These are phyloP conservation scores for Rhododendron vialii DNA, from an alignment of 148 eudicot genomes.

Conservation along the genomic window DNA sequence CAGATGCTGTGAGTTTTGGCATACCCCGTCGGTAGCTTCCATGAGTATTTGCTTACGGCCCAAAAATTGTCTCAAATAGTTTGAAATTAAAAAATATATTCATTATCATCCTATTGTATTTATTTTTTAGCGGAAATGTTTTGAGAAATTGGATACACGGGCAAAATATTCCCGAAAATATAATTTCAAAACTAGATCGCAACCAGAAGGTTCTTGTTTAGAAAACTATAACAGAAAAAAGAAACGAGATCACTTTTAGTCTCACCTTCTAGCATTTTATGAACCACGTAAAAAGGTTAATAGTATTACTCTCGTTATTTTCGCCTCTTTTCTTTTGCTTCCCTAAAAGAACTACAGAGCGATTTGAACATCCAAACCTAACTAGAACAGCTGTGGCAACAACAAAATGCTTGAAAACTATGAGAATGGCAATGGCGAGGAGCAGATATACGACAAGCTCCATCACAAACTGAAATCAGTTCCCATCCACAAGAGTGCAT, in stretches of 20 bases:
- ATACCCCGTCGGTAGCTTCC: neutral
- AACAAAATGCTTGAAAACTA: neutral
- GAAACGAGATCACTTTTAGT: too few species aligned
- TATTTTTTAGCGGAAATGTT: too few species aligned
- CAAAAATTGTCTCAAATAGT: too few species aligned
- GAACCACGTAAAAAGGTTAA: too few species aligned
- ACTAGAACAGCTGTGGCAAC: neutral
- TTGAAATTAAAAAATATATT: too few species aligned
- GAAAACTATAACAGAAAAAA: too few species aligned
- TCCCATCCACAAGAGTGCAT: neutral
- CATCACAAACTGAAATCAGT: neutral
- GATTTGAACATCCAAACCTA: neutral
- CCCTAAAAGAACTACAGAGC: too few species aligned
- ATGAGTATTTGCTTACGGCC: neutral
- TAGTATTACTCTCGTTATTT: too few species aligned
- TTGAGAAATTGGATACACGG: too few species aligned
- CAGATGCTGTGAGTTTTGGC: neutral
- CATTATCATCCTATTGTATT: too few species aligned
- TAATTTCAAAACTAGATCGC: neutral
- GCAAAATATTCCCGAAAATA: neutral
- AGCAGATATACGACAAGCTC: neutral
- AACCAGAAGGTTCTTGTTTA: neutral
- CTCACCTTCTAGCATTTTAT: too few species aligned
- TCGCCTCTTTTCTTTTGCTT: too few species aligned
- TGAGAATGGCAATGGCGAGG: neutral